These are phyloP conservation scores for Xerocomus minutiporus DNA, from an alignment of 1,284 basidiomycete genomes.

Conservation along the genomic window DNA sequence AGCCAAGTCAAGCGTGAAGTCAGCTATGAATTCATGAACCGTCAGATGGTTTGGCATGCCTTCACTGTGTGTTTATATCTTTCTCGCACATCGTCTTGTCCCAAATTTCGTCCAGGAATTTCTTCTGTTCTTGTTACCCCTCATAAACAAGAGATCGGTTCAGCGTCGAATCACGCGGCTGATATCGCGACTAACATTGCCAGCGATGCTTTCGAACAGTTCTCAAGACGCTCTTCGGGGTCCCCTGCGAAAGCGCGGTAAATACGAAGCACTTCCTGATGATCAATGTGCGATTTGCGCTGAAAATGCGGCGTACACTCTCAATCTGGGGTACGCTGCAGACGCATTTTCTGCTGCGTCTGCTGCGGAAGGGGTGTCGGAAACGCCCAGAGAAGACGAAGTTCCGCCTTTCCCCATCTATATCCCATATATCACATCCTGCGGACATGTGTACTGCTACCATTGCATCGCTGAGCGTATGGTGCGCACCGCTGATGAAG, in stretches of 20 bases:
- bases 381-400: constrained; percentile 15
- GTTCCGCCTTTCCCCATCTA: constrained; percentile 57
- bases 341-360: constrained; percentile 44
- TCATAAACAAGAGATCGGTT: constrained; percentile 66
- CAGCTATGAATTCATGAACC: constrained; percentile 98
- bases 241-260: constrained; percentile 42
- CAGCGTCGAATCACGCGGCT: constrained; percentile 54
- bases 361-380: constrained; percentile 5
- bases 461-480: constrained; percentile 81
- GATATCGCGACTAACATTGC: constrained; percentile 34
- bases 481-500: constrained; percentile 66
- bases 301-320: constrained; percentile 62
- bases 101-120: constrained; percentile 69
- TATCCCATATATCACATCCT: constrained; percentile 71
- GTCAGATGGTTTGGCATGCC: constrained; percentile 98
- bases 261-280: constrained; percentile 57
- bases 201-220: constrained; percentile 13
- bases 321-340: constrained; percentile 51
- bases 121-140: constrained; percentile 86
- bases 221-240: not conserved
- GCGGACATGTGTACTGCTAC: constrained; percentile 84
- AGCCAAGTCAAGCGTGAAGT: constrained; percentile 77
- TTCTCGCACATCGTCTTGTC: not conserved
- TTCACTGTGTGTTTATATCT: constrained; percentile 70
- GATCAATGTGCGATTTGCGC: constrained; percentile 79